Percentiles rank a stretch among this genome's conserved stretches.
Evolutionary conservation across 257 asterid species (phyloP).

Genomic region (Solanum peruvianum): DNA sequence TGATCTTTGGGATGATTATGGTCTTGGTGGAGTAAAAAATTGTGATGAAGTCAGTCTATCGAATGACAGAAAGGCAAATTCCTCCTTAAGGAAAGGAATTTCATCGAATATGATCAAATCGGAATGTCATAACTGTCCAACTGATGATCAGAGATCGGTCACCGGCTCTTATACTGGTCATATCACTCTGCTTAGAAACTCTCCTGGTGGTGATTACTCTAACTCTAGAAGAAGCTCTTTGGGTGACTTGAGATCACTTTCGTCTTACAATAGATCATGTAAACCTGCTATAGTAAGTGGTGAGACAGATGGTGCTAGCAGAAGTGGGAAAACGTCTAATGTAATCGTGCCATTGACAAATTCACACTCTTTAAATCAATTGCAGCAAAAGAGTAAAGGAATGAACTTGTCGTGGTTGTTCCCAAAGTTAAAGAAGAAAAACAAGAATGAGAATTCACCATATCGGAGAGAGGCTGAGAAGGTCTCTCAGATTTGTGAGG

Average conservation of each 20-base stretch:
- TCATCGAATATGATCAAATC: constrained; percentile 10
- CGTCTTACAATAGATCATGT: constrained; percentile 58
- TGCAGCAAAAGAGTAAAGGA: constrained; percentile 43
- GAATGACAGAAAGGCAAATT: constrained; percentile 36
- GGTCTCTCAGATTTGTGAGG: constrained; percentile 24
- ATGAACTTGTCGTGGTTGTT: constrained; percentile 61
- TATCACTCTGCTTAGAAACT: constrained; percentile 13
- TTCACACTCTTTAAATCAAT: constrained; percentile 51
- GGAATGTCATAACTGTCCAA: constrained; percentile 21
- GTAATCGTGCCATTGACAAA: constrained; percentile 55
- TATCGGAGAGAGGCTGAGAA: constrained; percentile 25
- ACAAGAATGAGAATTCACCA: constrained; percentile 34
- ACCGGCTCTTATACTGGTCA: constrained; percentile 26
- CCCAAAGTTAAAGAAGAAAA: constrained; percentile 68
- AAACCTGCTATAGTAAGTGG: constrained; percentile 36
- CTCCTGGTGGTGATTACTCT: constrained; percentile 28
- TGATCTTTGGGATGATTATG: constrained; percentile 48
- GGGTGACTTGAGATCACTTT: constrained; percentile 46
- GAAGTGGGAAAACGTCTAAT: constrained; percentile 40
- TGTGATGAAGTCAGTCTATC: constrained; percentile 26
- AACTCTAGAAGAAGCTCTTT: constrained; percentile 53
- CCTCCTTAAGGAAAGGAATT: constrained; percentile 37
- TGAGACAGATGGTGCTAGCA: constrained; percentile 29
- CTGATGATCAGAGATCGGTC: constrained; percentile 36
- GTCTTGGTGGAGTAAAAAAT: constrained; percentile 10